A percentile compares a stretch with the other conserved stretches of the same genome.
These are phyloP conservation scores for Lophiostoma macrostomum DNA, from an alignment of 495 filamentous ascomycete species.

Conservation along the genomic window DNA sequence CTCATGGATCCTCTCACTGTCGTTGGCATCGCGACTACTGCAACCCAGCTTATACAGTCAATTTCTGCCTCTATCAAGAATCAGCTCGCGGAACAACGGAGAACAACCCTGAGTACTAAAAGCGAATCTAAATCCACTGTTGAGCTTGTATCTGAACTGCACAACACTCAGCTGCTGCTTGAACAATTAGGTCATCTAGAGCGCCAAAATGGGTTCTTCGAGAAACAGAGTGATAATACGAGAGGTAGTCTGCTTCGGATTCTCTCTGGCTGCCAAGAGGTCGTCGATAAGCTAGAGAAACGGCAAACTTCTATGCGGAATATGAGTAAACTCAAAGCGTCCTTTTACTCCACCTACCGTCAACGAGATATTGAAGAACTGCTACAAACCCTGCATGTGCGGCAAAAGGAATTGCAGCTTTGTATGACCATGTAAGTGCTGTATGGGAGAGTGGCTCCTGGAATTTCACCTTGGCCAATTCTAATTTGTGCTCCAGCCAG, in stretches of 20 bases:
- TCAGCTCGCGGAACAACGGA: neutral
- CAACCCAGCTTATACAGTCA: neutral
- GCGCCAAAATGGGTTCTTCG: neutral
- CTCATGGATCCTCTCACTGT: too few relatives aligned
- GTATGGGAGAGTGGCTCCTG: neutral
- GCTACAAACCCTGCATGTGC: neutral
- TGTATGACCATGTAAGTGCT: neutral
- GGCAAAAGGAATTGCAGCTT: conserved; percentile 1
- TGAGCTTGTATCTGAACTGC: neutral
- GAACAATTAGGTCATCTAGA: neutral
- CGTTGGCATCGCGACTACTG: neutral
- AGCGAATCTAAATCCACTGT: neutral
- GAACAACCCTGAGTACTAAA: too few relatives aligned
- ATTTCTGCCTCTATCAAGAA: neutral
- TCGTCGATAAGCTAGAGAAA: neutral
- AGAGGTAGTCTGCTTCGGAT: neutral
- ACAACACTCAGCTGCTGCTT: neutral
- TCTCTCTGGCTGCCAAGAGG: neutral
- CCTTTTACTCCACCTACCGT: neutral
- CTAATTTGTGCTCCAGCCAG: neutral
- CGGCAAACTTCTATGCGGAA: neutral
- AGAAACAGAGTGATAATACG: neutral
- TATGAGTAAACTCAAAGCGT: neutral
- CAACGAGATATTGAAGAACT: neutral
- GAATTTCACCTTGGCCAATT: neutral